These are phyloP conservation scores for Brassica hybrid DNA, from an alignment of 441 rosid genomes.

Conservation along the genomic window DNA sequence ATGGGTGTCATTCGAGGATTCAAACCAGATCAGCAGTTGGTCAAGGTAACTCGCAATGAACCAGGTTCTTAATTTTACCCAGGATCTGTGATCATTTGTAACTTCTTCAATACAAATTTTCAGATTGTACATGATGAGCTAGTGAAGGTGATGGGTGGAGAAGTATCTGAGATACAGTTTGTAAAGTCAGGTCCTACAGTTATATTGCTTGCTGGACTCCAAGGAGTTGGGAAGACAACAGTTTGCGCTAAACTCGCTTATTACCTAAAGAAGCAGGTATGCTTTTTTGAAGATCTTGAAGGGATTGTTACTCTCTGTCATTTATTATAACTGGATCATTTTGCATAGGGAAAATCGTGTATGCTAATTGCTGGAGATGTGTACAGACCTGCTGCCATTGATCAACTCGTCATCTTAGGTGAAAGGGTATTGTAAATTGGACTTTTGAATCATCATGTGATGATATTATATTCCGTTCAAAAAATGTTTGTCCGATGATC, in stretches of 20 bases:
- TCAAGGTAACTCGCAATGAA: slow-evolving; percentile 59
- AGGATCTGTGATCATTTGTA: background rate
- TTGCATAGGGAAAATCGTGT: slow-evolving; percentile 79
- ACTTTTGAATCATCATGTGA: slow-evolving; percentile 10
- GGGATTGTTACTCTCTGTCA: background rate
- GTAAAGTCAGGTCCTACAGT: slow-evolving; percentile 87
- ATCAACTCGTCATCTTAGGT: slow-evolving; percentile 95
- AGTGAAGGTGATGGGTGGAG: slow-evolving; percentile 97
- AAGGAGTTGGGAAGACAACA: slow-evolving; percentile 98
- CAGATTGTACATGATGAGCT: slow-evolving; percentile 92
- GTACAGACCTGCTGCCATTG: slow-evolving; percentile 97
- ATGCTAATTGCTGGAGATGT: slow-evolving; percentile 99
- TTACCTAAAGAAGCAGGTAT: slow-evolving; percentile 93
- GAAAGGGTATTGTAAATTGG: slow-evolving; percentile 67
- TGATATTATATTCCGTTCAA: background rate
- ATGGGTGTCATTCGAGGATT: slow-evolving; percentile 87
- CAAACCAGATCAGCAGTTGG: slow-evolving; percentile 94
- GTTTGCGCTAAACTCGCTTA: slow-evolving; percentile 91
- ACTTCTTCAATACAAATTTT: background rate
- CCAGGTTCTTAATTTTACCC: background rate
- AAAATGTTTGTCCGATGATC: background rate
- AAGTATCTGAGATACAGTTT: slow-evolving; percentile 91
- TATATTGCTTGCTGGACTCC: slow-evolving; percentile 91
- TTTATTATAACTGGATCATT: slow-evolving; percentile 4
- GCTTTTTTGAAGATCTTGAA: slow-evolving; percentile 17